Percentiles rank a stretch among this genome's conserved stretches.
Evolutionary conservation across 2,329 filamentous ascomycete species (phyloP).

Genomic region (Ramichloridium luteum): DNA sequence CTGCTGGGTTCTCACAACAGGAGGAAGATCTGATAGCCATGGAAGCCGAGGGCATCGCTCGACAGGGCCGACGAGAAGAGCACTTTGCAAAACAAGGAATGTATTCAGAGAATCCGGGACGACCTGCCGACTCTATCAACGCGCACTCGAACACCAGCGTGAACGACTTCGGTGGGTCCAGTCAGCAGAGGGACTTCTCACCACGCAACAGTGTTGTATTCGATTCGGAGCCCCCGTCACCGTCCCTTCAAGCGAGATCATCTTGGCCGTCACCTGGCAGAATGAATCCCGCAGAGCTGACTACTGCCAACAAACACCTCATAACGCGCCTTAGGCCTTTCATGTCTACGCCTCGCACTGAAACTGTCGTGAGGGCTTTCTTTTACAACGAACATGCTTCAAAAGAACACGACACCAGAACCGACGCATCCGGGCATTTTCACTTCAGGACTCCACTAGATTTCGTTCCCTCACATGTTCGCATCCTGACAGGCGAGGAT

Average conservation of each 20-base stretch:
- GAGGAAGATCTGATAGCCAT: conserved; percentile 57
- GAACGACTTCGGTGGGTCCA: background rate
- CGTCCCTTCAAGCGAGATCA: conserved; percentile 24
- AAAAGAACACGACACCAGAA: conserved; percentile 70
- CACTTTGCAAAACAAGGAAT: conserved; percentile 50
- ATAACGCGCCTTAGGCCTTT: conserved; percentile 84
- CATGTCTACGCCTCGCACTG: conserved; percentile 67
- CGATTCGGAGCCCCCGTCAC: background rate
- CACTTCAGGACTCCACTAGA: conserved; percentile 65
- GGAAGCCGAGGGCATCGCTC: conserved; percentile 67
- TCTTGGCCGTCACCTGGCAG: conserved; percentile 44
- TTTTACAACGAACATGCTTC: conserved; percentile 83
- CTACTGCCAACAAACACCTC: conserved; percentile 70
- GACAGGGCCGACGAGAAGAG: conserved; percentile 57
- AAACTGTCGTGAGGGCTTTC: conserved; percentile 75
- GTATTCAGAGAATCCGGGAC: conserved; percentile 56
- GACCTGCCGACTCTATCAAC: too few species aligned
- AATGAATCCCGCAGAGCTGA: conserved; percentile 64
- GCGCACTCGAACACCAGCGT: background rate
- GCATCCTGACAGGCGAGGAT: conserved; percentile 71
- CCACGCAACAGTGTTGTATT: too few species aligned
- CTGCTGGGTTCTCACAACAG: conserved; percentile 29
- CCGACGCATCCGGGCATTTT: conserved; percentile 85
- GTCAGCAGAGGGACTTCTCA: too few species aligned
- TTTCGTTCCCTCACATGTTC: conserved; percentile 80